Evolutionary conservation across 441 rosid species (phyloP).

Genomic region (Erodium trifolium): DNA sequence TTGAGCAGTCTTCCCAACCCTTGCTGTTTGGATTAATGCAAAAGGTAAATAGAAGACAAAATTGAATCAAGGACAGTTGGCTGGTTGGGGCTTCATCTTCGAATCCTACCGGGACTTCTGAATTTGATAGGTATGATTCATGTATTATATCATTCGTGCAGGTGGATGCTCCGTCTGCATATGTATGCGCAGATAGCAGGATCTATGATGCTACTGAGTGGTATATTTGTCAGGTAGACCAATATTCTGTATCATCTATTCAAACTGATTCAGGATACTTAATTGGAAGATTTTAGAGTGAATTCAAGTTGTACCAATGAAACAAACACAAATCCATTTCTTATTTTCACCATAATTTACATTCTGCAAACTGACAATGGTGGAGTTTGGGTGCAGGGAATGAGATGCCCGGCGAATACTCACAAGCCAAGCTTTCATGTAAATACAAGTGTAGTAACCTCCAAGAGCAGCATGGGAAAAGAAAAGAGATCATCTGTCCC

Average conservation of each 20-base stretch:
- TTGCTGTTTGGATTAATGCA: conserved; percentile 72
- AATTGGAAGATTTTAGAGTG: too few species aligned
- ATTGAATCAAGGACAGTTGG: not conserved
- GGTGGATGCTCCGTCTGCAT: conserved; percentile 79
- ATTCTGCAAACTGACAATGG: not conserved
- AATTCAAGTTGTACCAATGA: too few species aligned
- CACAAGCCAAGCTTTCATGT: conserved; percentile 97
- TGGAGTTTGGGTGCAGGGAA: conserved; percentile 54
- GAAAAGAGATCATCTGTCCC: conserved; percentile 58
- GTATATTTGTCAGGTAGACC: conserved; percentile 89
- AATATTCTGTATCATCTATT: not conserved
- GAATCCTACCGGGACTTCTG: not conserved
- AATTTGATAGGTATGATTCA: conserved; percentile 1
- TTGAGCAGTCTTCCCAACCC: conserved; percentile 78
- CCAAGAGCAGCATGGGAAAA: conserved; percentile 37
- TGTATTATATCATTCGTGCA: conserved; percentile 24
- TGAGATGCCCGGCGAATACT: conserved; percentile 87
- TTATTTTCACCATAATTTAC: too few species aligned
- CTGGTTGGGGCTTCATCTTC: too few species aligned
- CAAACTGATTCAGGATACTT: not conserved
- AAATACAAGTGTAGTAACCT: conserved; percentile 52
- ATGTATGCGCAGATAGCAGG: conserved; percentile 82
- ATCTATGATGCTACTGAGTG: conserved; percentile 86
- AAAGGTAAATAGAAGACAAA: conserved; percentile 38
- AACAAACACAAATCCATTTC: too few species aligned